These are phyloP conservation scores for Laburnicola sp. DNA, from an alignment of 2,329 filamentous ascomycete species.

Conservation along the genomic window DNA sequence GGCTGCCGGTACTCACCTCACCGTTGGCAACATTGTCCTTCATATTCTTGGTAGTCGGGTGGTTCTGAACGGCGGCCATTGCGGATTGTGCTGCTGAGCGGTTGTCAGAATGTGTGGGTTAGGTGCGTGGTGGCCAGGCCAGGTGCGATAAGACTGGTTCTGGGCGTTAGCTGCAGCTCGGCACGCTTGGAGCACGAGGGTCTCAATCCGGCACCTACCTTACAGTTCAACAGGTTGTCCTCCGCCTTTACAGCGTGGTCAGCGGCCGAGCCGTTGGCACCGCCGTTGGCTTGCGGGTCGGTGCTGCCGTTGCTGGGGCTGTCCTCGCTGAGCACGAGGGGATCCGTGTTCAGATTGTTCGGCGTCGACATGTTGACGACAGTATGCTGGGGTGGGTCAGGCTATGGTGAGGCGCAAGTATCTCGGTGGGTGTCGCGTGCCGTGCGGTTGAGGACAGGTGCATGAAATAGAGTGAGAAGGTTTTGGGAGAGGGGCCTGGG, in stretches of 20 bases:
- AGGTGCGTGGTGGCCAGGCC: slow-evolving; percentile 34
- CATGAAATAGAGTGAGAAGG: not conserved
- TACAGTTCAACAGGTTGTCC: slow-evolving; percentile 47
- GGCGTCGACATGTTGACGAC: not conserved
- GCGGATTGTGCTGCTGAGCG: slow-evolving; percentile 53
- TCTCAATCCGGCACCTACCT: slow-evolving; percentile 43
- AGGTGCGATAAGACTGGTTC: slow-evolving; percentile 44
- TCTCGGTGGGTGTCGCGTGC: not conserved
- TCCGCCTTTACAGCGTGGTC: slow-evolving; percentile 38
- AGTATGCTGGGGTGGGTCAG: not conserved
- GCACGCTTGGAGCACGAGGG: slow-evolving; percentile 26
- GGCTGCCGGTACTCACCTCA: slow-evolving; percentile 43
- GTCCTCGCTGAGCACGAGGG: slow-evolving; percentile 5
- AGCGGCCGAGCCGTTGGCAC: slow-evolving; percentile 3
- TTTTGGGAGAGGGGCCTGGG: slow-evolving; percentile 2
- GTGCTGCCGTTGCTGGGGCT: not conserved
- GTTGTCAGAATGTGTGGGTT: slow-evolving; percentile 29
- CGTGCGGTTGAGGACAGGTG: not conserved
- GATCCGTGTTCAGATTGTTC: slow-evolving; percentile 6
- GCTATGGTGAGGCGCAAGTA: too few relatives aligned
- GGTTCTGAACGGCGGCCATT: slow-evolving; percentile 53
- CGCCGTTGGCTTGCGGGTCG: slow-evolving; percentile 24
- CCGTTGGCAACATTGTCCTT: slow-evolving; percentile 50
- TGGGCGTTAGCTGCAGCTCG: slow-evolving; percentile 41
- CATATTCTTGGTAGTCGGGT: slow-evolving; percentile 54